These are phyloP conservation scores for Neobulgaria alba DNA, from an alignment of 2,329 filamentous ascomycete genomes.

Conservation along the genomic window DNA sequence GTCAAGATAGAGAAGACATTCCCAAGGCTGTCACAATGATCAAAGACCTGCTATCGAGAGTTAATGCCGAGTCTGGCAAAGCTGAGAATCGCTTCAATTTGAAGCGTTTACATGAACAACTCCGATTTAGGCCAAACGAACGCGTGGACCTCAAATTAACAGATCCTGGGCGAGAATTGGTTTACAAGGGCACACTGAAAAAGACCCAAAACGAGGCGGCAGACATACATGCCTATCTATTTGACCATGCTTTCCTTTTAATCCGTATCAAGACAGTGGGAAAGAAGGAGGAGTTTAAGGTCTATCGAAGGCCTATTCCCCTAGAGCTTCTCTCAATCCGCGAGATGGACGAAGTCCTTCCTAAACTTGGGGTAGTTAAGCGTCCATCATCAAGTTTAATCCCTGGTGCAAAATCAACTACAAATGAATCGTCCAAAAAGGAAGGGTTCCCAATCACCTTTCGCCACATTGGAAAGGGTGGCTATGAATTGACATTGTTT, in stretches of 20 bases:
- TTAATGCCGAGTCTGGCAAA: conserved; percentile 93
- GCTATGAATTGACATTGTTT: conserved; percentile 85
- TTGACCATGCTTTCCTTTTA: conserved; percentile 89
- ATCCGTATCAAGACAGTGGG: conserved; percentile 87
- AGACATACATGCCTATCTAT: conserved; percentile 90
- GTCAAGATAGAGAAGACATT: conserved; percentile 83
- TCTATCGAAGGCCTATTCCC: conserved; percentile 89
- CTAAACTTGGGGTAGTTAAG: conserved; percentile 70
- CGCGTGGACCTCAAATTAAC: conserved; percentile 90
- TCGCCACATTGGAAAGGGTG: conserved; percentile 88
- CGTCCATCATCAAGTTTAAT: conserved; percentile 82
- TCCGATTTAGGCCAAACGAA: conserved; percentile 84
- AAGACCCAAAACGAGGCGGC: conserved; percentile 81
- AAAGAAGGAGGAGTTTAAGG: conserved; percentile 89
- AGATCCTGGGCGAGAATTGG: conserved; percentile 83
- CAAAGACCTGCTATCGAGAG: conserved; percentile 74
- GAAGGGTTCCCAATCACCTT: conserved; percentile 95
- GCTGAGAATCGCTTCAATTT: conserved; percentile 97
- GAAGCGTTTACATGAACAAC: conserved; percentile 80
- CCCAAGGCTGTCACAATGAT: conserved; percentile 83
- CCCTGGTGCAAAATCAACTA: conserved; percentile 44
- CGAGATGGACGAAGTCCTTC: conserved; percentile 95
- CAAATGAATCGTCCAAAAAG: conserved; percentile 48
- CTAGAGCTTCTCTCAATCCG: conserved; percentile 86
- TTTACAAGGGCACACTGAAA: conserved; percentile 92